phyloP scores from a whole-genome alignment of 495 filamentous ascomycete genomes.

The Hypoxylon rickii region DNA sequence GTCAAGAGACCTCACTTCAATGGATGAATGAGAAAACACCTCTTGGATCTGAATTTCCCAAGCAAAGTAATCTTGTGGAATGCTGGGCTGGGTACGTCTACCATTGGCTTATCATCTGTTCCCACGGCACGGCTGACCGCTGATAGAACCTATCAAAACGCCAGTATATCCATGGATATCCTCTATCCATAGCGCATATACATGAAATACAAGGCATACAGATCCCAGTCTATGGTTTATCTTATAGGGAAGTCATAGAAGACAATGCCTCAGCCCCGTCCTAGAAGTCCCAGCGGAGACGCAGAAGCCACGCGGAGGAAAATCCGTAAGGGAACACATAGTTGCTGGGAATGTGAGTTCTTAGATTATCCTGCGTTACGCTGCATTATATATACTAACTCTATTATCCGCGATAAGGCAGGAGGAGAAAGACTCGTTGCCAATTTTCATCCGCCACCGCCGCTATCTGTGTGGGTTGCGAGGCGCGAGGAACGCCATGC shows the following conservation, averaged over 20 bases:
- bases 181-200: neutral
- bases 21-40: neutral
- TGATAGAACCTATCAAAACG: too few relatives aligned
- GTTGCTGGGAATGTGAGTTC: slow-evolving; percentile 60
- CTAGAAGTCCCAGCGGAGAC: slow-evolving; percentile 9
- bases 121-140: too few relatives aligned
- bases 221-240: too few relatives aligned
- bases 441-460: slow-evolving; percentile 46
- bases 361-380: neutral
- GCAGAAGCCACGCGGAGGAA: slow-evolving; percentile 45
- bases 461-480: slow-evolving; percentile 50
- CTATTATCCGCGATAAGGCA: slow-evolving; percentile 35
- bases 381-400: slow-evolving; percentile 11
- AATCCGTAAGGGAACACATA: slow-evolving; percentile 60
- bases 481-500: slow-evolving; percentile 50
- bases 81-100: neutral
- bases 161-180: too few relatives aligned
- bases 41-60: neutral
- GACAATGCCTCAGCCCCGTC: slow-evolving; percentile 18
- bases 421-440: slow-evolving; percentile 53
- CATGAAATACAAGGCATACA: neutral
- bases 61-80: too few relatives aligned
- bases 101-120: neutral
- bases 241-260: neutral
- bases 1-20: slow-evolving; percentile 2